phyloP scores from a whole-genome alignment of 2,329 filamentous ascomycete genomes.

The Monilinia fructigena region DNA sequence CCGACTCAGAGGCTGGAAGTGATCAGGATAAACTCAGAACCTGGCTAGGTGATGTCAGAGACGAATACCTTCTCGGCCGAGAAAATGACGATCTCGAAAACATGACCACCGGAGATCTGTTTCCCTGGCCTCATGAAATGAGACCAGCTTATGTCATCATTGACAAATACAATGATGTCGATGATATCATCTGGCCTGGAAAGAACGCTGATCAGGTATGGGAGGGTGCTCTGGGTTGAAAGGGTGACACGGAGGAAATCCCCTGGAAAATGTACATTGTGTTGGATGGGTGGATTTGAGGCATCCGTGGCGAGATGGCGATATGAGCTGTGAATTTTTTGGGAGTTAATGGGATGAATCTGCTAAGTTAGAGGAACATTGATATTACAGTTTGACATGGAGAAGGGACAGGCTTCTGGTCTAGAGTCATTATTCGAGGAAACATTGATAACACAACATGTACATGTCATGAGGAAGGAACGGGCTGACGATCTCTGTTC shows the following conservation, averaged over 20 bases:
- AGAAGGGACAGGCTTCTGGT: no score
- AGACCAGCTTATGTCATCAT: conserved; percentile 1
- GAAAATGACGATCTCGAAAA: background rate
- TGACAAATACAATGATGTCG: background rate
- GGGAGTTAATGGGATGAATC: no score
- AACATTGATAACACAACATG: no score
- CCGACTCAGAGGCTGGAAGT: background rate
- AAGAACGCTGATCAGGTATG: background rate
- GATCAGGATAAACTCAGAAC: background rate
- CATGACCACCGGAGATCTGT: background rate
- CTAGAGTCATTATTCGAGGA: no score
- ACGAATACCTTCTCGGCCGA: background rate
- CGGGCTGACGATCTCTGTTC: no score
- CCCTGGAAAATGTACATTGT: no score
- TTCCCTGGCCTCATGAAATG: conserved; percentile 8
- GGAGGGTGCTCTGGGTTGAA: background rate
- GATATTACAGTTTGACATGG: no score
- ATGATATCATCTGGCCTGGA: conserved; percentile 13
- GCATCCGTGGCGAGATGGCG: background rate
- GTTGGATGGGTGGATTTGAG: no score
- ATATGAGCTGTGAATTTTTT: no score
- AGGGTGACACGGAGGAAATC: background rate
- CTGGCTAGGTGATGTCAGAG: background rate
- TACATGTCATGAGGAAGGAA: no score
- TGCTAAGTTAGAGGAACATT: no score